Percentiles rank a stretch among this genome's conserved stretches.
phyloP scores from a whole-genome alignment of 345 rosid genomes.

The Acer negundo region DNA sequence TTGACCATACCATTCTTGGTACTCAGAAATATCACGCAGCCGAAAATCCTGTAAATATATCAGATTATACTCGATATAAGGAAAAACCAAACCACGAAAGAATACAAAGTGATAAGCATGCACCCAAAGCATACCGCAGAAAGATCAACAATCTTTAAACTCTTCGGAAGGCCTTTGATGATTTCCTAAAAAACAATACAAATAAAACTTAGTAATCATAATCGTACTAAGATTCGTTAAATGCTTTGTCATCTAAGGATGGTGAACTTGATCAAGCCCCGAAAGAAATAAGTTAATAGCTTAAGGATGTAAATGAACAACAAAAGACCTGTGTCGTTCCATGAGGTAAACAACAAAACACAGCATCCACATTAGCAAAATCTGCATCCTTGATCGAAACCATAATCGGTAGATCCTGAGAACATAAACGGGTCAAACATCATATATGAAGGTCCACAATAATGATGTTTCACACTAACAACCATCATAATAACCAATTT shows the following conservation, averaged over 20 bases:
- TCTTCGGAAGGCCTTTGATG: constrained; percentile 70
- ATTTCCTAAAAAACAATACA: constrained; percentile 56
- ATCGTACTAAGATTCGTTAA: neutral
- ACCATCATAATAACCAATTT: neutral
- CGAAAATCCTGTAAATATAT: constrained; percentile 62
- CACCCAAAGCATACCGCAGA: constrained; percentile 69
- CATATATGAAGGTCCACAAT: neutral
- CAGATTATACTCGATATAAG: constrained; percentile 12
- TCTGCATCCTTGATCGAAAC: constrained; percentile 77
- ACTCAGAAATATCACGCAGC: constrained; percentile 63
- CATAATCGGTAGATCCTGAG: constrained; percentile 78
- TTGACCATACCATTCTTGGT: constrained; percentile 99
- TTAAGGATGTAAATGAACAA: constrained; percentile 12
- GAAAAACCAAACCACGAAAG: constrained; percentile 11
- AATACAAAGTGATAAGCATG: constrained; percentile 7
- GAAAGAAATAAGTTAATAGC: neutral
- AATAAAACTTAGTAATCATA: neutral
- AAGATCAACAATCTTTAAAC: constrained; percentile 86
- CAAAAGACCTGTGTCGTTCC: constrained; percentile 86
- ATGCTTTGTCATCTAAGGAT: neutral
- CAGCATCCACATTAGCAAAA: constrained; percentile 84
- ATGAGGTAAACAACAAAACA: constrained; percentile 95
- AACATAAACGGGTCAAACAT: constrained; percentile 21
- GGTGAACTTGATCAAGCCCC: neutral
- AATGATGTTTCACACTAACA: neutral